Conservation (phyloP, 208 protist species). For the Entamoeba moshkovskii region DNA sequence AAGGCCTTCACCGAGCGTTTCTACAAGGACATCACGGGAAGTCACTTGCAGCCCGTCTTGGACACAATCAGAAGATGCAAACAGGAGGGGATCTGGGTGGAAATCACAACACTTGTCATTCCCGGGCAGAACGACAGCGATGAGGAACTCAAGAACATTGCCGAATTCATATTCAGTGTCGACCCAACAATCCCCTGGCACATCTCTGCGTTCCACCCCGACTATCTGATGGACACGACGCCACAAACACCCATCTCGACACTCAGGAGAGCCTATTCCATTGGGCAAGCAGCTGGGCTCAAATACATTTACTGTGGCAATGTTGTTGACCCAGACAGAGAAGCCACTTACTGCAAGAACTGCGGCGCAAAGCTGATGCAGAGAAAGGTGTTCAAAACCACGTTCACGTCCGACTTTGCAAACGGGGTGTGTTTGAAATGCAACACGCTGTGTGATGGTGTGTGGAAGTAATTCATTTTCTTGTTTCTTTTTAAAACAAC, state of each 20-base stretch:
- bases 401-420: neutral
- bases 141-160: conserved; percentile 38
- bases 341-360: neutral
- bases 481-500: neutral
- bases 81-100: conserved; percentile 36
- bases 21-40: conserved; percentile 38
- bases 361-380: neutral
- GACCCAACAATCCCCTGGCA: conserved; percentile 38
- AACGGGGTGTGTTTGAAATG: neutral
- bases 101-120: conserved; percentile 49
- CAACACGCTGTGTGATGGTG: neutral
- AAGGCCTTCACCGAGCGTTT: conserved; percentile 42
- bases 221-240: conserved; percentile 33
- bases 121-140: conserved; percentile 44
- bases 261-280: conserved; percentile 17
- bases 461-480: neutral
- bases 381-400: neutral
- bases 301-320: conserved; percentile 37
- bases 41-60: conserved; percentile 36
- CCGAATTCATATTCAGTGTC: conserved; percentile 34
- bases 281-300: conserved; percentile 23
- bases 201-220: conserved; percentile 45
- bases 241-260: conserved; percentile 31
- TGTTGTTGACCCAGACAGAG: neutral
- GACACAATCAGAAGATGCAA: conserved; percentile 30